Percentiles rank a stretch among this genome's conserved stretches.
These are phyloP conservation scores for Termitomyces titanicus DNA, from an alignment of 768 basidiomycete species.

Conservation along the genomic window DNA sequence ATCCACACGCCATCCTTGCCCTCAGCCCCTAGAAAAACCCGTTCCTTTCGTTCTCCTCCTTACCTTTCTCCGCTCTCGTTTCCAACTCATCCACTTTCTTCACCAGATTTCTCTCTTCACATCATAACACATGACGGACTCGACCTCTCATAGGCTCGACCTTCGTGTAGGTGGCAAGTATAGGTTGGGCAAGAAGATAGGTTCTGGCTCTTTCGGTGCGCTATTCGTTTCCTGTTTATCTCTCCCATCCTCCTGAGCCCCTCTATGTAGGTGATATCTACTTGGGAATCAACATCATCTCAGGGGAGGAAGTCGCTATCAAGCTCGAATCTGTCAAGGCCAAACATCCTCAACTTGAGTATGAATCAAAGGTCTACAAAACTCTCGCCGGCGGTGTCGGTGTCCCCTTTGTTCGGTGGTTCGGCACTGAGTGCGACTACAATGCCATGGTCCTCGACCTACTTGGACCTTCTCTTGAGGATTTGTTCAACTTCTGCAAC, in stretches of 20 bases:
- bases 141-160: slow-evolving; percentile 68
- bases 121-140: slow-evolving; percentile 63
- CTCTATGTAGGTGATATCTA: slow-evolving; percentile 84
- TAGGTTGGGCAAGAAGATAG: slow-evolving; percentile 98
- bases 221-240: slow-evolving; percentile 13
- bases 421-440: slow-evolving; percentile 95
- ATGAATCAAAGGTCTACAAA: slow-evolving; percentile 94
- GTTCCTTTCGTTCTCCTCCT: slow-evolving; percentile 20
- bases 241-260: slow-evolving; percentile 7
- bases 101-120: slow-evolving; percentile 15
- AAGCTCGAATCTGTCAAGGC: slow-evolving; percentile 99
- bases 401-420: slow-evolving; percentile 97
- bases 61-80: slow-evolving; percentile 4
- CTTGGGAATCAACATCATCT: slow-evolving; percentile 99
- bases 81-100: slow-evolving; percentile 20
- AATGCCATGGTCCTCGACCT: slow-evolving; percentile 99
- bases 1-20: slow-evolving; percentile 41
- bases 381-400: slow-evolving; percentile 99
- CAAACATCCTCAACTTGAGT: slow-evolving; percentile 99
- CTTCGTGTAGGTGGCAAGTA: slow-evolving; percentile 93
- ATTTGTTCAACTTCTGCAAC: slow-evolving; percentile 93
- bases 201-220: slow-evolving; percentile 95
- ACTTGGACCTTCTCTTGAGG: slow-evolving; percentile 87
- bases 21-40: slow-evolving; percentile 30
- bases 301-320: slow-evolving; percentile 99